phyloP scores from a whole-genome alignment of 345 rosid genomes.

The Turnera subulata region DNA sequence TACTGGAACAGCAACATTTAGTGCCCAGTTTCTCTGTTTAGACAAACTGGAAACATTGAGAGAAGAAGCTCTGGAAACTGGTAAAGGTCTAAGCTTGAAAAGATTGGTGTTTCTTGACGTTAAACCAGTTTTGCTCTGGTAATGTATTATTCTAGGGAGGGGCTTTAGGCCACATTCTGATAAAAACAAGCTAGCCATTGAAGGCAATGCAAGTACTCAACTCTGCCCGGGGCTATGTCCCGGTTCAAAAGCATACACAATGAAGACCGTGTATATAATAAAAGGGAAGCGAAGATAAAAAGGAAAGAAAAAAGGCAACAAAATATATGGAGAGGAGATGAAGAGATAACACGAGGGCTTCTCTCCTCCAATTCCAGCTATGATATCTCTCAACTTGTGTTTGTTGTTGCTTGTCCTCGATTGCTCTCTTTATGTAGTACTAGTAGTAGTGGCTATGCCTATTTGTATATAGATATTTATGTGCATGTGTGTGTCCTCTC shows the following conservation, averaged over 20 bases:
- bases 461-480: too few relatives aligned
- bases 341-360: too few relatives aligned
- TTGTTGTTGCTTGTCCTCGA: too few relatives aligned
- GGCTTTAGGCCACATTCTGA: constrained; percentile 77
- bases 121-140: constrained; percentile 39
- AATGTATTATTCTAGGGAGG: constrained; percentile 45
- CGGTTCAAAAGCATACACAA: background rate
- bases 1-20: constrained; percentile 56
- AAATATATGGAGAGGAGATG: too few relatives aligned
- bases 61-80: constrained; percentile 23
- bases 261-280: too few relatives aligned
- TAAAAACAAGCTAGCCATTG: constrained; percentile 68
- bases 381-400: too few relatives aligned
- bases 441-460: too few relatives aligned
- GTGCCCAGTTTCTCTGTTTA: constrained; percentile 35
- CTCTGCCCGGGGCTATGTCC: background rate
- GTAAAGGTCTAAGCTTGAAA: constrained; percentile 26
- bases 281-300: too few relatives aligned
- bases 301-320: too few relatives aligned
- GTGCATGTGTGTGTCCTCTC: too few relatives aligned
- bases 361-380: too few relatives aligned
- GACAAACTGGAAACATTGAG: constrained; percentile 25
- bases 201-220: constrained; percentile 18
- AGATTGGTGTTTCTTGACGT: constrained; percentile 15
- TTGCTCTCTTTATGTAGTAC: too few relatives aligned